Evolutionary conservation across 768 basidiomycete species (phyloP), one percentile per base, ranked within the genome.

Genomic region (Boletus eberwhitei): DNA sequence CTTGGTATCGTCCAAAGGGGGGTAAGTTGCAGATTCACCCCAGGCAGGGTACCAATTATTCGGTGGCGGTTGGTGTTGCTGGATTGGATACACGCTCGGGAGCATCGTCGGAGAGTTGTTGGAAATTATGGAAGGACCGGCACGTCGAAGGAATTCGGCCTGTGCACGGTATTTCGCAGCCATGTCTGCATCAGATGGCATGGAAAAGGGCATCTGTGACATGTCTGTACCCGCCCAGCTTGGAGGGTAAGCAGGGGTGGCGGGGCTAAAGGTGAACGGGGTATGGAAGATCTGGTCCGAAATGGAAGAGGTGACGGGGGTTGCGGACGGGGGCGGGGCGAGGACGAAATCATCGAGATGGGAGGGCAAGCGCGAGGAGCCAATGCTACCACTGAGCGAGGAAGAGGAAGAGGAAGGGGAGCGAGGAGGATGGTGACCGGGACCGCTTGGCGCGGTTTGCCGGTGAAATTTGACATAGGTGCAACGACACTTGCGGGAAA

Each of bases 381-480:
- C 44, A 1, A 59, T 17, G 9, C 54, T 55, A 24, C 59, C 52
- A 12, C 26, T 55, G 55, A 59, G 64, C 35, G 59, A 66, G 38
- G 68, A 62, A 1, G 75, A 74, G 41, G 66, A 62, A 5, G 73
- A 71, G 4, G 74, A 52, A 3, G 64, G 62, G 4, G 75, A 71
- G 5, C 67, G 74, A 14, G 73, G 72, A 13, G 74, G 69, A 7
- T 67, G 61, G 60, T 90, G 88, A 11, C 88, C 88, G 11, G 88
- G 88, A 4, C 88, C 88, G 2, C 80, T 77, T 29, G 88, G 88
- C 0, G 87, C 88, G 0, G 89, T 90, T 64, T 90, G 89, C 14
- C 88, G 83, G 64, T 89, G 87, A 64, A 88, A 90, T 64, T 91
- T 89, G 69, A 90, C 84, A 59, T 83, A 91, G 0, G 88, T 91